Conservation (phyloP, 2,329 filamentous ascomycete genomes). For the Aspergillus uvarum region DNA sequence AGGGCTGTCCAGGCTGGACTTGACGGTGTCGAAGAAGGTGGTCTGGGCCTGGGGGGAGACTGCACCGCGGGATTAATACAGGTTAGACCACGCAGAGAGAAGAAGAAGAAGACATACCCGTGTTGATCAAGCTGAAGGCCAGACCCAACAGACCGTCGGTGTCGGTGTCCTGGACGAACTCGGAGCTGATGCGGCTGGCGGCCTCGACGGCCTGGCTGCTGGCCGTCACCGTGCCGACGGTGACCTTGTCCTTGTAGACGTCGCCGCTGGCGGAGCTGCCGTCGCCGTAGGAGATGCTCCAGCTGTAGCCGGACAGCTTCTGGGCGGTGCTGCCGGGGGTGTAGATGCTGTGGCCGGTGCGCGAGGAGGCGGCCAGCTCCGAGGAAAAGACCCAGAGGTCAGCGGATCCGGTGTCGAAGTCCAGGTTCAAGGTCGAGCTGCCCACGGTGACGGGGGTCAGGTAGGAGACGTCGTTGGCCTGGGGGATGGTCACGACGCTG, state of each 20-base stretch:
- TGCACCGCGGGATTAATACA: not conserved
- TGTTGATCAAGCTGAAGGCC: slow-evolving; percentile 61
- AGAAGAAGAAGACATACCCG: slow-evolving; percentile 26
- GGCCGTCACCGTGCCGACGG: slow-evolving; percentile 60
- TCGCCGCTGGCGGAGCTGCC: slow-evolving; percentile 62
- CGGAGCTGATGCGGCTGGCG: slow-evolving; percentile 57
- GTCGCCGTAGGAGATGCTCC: slow-evolving; percentile 66
- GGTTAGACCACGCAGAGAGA: not conserved
- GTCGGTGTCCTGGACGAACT: slow-evolving; percentile 52
- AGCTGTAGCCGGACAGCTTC: slow-evolving; percentile 51
- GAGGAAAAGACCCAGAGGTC: slow-evolving; percentile 70
- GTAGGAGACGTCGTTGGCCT: slow-evolving; percentile 58
- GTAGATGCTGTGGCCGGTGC: slow-evolving; percentile 60
- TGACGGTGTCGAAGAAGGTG: slow-evolving; percentile 63
- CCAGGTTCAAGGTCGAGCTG: slow-evolving; percentile 61
- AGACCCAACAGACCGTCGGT: slow-evolving; percentile 63
- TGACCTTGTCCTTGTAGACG: slow-evolving; percentile 66
- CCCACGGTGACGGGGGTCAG: slow-evolving; percentile 64
- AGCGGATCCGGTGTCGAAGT: slow-evolving; percentile 69
- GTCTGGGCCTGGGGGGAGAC: slow-evolving; percentile 51
- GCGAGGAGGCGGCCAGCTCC: slow-evolving; percentile 52
- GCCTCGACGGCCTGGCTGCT: slow-evolving; percentile 65
- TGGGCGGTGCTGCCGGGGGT: slow-evolving; percentile 50
- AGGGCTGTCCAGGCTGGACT: slow-evolving; percentile 49
- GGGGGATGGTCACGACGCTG: slow-evolving; percentile 45